phyloP scores from a whole-genome alignment of 2,329 filamentous ascomycete species.

The Phyllosticta paracitricarpa region DNA sequence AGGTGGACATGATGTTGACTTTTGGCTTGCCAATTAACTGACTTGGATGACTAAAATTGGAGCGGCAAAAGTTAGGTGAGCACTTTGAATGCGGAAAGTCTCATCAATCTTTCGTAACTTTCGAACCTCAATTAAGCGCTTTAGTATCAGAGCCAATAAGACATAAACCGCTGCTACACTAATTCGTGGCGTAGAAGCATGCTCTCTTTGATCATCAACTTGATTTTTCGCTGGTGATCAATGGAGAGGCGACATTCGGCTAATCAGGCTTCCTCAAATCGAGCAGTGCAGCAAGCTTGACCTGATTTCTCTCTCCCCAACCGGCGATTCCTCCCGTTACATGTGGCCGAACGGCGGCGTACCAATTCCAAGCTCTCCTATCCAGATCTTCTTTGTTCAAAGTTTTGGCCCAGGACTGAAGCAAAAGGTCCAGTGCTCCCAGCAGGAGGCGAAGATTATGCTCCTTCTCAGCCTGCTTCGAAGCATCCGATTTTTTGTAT shows the following conservation, averaged over 20 bases:
- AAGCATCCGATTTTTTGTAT: constrained; percentile 46
- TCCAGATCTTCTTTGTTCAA: constrained; percentile 60
- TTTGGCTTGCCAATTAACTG: no score
- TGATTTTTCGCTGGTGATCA: background rate
- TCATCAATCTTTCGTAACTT: no score
- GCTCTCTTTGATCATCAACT: no score
- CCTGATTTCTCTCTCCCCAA: constrained; percentile 71
- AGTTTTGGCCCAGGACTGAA: constrained; percentile 61
- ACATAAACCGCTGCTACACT: no score
- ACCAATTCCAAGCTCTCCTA: constrained; percentile 71
- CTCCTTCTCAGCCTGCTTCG: constrained; percentile 51
- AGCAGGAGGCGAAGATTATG: constrained; percentile 61
- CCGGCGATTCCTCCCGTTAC: constrained; percentile 64
- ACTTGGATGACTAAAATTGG: no score
- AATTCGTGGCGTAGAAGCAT: no score
- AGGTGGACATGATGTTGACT: no score
- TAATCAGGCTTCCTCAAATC: constrained; percentile 5
- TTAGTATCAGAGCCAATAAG: no score
- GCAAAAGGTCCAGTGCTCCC: constrained; percentile 61
- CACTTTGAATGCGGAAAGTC: no score
- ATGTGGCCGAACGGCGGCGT: constrained; percentile 63
- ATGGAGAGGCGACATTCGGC: background rate
- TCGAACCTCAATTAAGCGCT: no score
- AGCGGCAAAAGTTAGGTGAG: no score
- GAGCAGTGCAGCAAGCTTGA: constrained; percentile 55